phyloP scores from a whole-genome alignment of 768 basidiomycete species.

The Lactarius evosmus region DNA sequence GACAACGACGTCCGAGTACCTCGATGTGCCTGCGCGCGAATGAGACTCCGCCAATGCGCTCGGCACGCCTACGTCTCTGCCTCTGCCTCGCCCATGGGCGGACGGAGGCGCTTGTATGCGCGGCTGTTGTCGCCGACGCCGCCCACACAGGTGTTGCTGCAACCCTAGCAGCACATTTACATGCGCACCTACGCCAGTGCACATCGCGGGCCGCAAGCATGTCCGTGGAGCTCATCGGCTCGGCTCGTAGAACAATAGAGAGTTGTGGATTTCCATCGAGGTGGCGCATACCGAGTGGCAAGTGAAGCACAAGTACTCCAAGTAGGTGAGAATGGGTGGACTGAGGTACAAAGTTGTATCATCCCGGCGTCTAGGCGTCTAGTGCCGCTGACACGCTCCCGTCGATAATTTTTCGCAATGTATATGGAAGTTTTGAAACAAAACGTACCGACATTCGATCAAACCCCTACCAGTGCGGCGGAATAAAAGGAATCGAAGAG shows the following conservation, averaged over 20 bases:
- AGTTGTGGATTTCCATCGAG: constrained; percentile 34
- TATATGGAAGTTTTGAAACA: constrained; percentile 9
- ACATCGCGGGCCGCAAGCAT: constrained; percentile 29
- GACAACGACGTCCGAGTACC: constrained; percentile 36
- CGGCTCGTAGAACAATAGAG: constrained; percentile 25
- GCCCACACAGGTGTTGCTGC: constrained; percentile 31
- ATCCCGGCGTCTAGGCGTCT: constrained; percentile 12
- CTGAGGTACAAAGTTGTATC: neutral
- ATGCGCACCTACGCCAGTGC: constrained; percentile 24
- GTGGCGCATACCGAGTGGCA: constrained; percentile 30
- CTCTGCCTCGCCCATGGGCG: neutral
- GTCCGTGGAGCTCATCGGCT: constrained; percentile 24
- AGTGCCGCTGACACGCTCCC: constrained; percentile 1
- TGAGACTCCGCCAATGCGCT: constrained; percentile 19
- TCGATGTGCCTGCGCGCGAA: constrained; percentile 31
- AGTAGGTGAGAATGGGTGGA: neutral
- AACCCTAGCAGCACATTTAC: constrained; percentile 14
- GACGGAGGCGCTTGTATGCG: constrained; percentile 1
- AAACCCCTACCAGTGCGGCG: neutral
- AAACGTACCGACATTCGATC: constrained; percentile 2
- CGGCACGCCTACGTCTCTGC: constrained; percentile 11
- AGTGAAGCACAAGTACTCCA: neutral
- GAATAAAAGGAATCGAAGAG: neutral
- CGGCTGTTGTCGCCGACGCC: constrained; percentile 15
- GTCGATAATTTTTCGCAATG: neutral